Evolutionary conservation across 2,329 filamentous ascomycete genomes (phyloP).

Genomic region (Ceratocystis variospora): DNA sequence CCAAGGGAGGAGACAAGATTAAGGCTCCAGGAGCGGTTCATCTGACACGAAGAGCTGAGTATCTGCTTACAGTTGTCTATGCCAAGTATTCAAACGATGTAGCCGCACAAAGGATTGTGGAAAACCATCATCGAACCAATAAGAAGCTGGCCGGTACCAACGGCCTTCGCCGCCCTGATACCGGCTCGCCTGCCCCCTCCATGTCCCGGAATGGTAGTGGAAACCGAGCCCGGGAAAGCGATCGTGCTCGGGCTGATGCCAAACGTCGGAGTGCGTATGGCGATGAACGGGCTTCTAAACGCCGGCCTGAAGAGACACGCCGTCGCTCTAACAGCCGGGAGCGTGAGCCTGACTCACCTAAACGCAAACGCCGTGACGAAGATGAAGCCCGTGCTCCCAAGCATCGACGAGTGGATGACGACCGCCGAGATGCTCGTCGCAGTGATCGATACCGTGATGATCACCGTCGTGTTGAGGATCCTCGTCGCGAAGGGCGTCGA

Average conservation of each 20-base stretch:
- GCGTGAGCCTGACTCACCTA: slow-evolving; percentile 23
- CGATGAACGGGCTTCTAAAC: slow-evolving; percentile 33
- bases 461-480: slow-evolving; percentile 23
- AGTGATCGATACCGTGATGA: slow-evolving; percentile 18
- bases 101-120: slow-evolving; percentile 62
- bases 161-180: slow-evolving; percentile 48
- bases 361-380: slow-evolving; percentile 20
- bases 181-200: slow-evolving; percentile 51
- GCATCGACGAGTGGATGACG: slow-evolving; percentile 31
- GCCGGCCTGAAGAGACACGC: slow-evolving; percentile 34
- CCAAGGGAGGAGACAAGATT: slow-evolving; percentile 59
- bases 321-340: slow-evolving; percentile 27
- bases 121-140: slow-evolving; percentile 91
- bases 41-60: slow-evolving; percentile 85
- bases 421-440: slow-evolving; percentile 25
- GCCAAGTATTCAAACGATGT: slow-evolving; percentile 67
- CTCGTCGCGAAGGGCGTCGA: slow-evolving; percentile 24
- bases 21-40: slow-evolving; percentile 97
- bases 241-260: slow-evolving; percentile 33
- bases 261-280: slow-evolving; percentile 46
- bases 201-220: slow-evolving; percentile 34
- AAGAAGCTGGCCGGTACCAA: slow-evolving; percentile 54
- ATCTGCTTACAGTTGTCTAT: slow-evolving; percentile 85
- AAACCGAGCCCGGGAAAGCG: slow-evolving; percentile 38
- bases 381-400: slow-evolving; percentile 29